Evolutionary conservation across 1,139 yeast genomes (phyloP).

Genomic region (Kodamaea alishanica): DNA sequence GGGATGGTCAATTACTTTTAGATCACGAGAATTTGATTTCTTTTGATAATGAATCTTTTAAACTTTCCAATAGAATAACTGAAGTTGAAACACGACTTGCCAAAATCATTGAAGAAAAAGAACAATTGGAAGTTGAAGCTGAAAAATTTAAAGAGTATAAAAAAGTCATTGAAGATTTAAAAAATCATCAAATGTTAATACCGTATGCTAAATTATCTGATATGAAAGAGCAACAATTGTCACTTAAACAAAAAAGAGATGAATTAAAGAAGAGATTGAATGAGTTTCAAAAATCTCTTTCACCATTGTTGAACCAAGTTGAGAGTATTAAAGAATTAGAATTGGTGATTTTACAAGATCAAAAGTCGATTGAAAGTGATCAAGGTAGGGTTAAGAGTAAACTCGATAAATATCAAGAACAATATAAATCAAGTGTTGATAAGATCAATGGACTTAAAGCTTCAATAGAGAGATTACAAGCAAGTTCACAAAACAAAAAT

Average conservation of each 20-base stretch:
- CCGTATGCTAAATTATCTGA: constrained; percentile 64
- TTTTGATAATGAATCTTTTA: constrained; percentile 42
- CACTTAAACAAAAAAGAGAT: constrained; percentile 41
- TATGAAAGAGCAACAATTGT: constrained; percentile 40
- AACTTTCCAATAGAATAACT: constrained; percentile 23
- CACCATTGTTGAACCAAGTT: constrained; percentile 30
- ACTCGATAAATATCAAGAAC: constrained; percentile 12
- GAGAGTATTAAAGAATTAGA: constrained; percentile 11
- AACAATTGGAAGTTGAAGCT: constrained; percentile 36
- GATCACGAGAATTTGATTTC: constrained; percentile 57
- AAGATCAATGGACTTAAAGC: constrained; percentile 19
- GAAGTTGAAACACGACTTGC: constrained; percentile 29
- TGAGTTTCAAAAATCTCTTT: constrained; percentile 25
- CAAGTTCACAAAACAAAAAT: constrained; percentile 22
- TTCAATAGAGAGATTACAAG: constrained; percentile 15
- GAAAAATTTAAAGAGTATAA: constrained; percentile 37
- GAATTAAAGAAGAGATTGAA: constrained; percentile 28
- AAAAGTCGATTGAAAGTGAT: constrained; percentile 3
- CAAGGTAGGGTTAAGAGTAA: constrained; percentile 5
- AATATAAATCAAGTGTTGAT: constrained; percentile 17
- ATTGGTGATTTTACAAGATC: constrained; percentile 11
- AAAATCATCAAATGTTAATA: constrained; percentile 46
- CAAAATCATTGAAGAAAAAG: constrained; percentile 30
- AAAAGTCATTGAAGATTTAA: constrained; percentile 41
- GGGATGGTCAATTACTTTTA: constrained; percentile 52